phyloP scores from a whole-genome alignment of 2,329 filamentous ascomycete genomes.

The Sordariomycetes sp. region DNA sequence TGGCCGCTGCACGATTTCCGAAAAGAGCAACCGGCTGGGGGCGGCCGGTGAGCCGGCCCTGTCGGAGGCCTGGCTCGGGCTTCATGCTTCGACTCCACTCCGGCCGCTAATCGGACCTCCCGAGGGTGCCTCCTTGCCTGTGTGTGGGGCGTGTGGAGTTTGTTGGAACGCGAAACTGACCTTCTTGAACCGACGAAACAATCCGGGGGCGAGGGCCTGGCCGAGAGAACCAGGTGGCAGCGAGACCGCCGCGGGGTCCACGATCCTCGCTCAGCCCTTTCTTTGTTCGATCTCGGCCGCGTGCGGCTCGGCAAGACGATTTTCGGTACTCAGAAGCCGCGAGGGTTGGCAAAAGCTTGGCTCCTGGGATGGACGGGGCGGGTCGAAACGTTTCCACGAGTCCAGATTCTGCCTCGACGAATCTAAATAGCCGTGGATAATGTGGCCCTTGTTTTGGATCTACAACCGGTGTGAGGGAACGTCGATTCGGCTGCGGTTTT shows the following conservation, averaged over 20 bases:
- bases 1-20: background rate
- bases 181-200: background rate
- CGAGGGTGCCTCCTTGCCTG: background rate
- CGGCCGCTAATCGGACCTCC: background rate
- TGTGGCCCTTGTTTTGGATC: background rate
- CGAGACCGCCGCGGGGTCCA: background rate
- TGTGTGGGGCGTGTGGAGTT: background rate
- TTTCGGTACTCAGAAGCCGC: background rate
- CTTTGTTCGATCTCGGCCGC: background rate
- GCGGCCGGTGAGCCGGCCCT: background rate
- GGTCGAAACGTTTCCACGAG: slow-evolving; percentile 1
- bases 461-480: background rate
- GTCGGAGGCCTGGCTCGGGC: background rate
- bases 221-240: background rate
- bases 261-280: background rate
- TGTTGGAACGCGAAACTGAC: background rate
- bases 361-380: background rate
- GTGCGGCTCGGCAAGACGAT: background rate
- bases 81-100: background rate
- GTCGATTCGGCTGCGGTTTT: background rate
- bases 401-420: background rate
- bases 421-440: slow-evolving; percentile 1
- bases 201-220: background rate
- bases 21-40: background rate
- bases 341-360: background rate